Percentiles rank a stretch among this genome's conserved stretches.
phyloP scores from a whole-genome alignment of 2,329 filamentous ascomycete genomes.

The Helminthosporium solani region DNA sequence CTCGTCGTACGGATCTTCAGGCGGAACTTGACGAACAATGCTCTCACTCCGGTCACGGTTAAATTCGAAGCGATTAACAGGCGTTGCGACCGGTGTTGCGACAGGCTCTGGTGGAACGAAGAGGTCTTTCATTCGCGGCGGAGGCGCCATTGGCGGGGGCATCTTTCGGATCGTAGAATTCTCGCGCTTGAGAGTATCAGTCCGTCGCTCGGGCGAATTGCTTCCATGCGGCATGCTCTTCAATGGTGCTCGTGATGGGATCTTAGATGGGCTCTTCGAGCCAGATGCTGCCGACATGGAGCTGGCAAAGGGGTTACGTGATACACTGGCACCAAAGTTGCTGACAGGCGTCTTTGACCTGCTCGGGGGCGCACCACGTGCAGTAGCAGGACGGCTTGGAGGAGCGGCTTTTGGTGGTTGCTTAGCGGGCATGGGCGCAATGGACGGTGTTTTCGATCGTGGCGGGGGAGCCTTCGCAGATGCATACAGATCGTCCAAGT shows the following conservation, averaged over 20 bases:
- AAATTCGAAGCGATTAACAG: slow-evolving; percentile 39
- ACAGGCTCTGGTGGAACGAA: slow-evolving; percentile 54
- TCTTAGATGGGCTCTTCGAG: slow-evolving; percentile 62
- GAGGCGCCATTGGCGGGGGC: slow-evolving; percentile 57
- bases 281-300: slow-evolving; percentile 36
- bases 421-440: slow-evolving; percentile 31
- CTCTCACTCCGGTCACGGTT: slow-evolving; percentile 53
- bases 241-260: slow-evolving; percentile 69
- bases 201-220: slow-evolving; percentile 75
- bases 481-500: slow-evolving; percentile 78
- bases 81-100: slow-evolving; percentile 52
- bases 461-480: slow-evolving; percentile 60
- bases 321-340: slow-evolving; percentile 31
- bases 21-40: slow-evolving; percentile 61
- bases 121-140: slow-evolving; percentile 90
- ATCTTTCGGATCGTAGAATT: slow-evolving; percentile 42
- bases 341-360: slow-evolving; percentile 47
- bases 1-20: slow-evolving; percentile 83
- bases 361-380: slow-evolving; percentile 45
- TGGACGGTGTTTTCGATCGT: slow-evolving; percentile 74
- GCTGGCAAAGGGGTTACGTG: slow-evolving; percentile 40
- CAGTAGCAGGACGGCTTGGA: slow-evolving; percentile 39
- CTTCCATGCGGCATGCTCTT: slow-evolving; percentile 68
- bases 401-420: slow-evolving; percentile 35
- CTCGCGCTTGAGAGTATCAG: slow-evolving; percentile 32